Evolutionary conservation across 1,284 basidiomycete genomes (phyloP).

Genomic region (Microbotryum silenes-acaulis): DNA sequence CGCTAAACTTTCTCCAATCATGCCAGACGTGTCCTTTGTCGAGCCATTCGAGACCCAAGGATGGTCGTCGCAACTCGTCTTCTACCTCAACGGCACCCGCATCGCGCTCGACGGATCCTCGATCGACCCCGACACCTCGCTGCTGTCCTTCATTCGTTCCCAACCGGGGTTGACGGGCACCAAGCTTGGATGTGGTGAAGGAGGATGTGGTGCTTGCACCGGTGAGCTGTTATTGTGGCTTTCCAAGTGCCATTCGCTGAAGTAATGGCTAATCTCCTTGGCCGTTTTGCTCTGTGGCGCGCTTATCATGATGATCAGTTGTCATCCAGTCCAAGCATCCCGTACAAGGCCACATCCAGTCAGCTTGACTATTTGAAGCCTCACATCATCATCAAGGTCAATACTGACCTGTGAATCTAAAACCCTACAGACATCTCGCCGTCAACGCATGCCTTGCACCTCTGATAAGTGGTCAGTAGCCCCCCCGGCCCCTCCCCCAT

Average conservation of each 20-base stretch:
- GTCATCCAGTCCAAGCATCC: slow-evolving; percentile 22
- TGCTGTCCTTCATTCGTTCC: slow-evolving; percentile 40
- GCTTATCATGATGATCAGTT: slow-evolving; percentile 10
- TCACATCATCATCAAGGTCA: not conserved
- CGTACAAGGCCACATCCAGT: not conserved
- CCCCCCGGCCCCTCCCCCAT: too few species aligned
- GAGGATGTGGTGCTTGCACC: slow-evolving; percentile 42
- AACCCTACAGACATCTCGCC: slow-evolving; percentile 36
- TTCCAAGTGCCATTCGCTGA: too few species aligned
- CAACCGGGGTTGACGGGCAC: slow-evolving; percentile 40
- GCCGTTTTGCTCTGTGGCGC: slow-evolving; percentile 3
- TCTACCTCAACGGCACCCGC: slow-evolving; percentile 33
- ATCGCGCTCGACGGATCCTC: slow-evolving; percentile 30
- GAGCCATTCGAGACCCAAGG: slow-evolving; percentile 1
- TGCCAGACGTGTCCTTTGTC: not conserved
- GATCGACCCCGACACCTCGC: slow-evolving; percentile 35
- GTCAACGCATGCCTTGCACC: slow-evolving; percentile 43
- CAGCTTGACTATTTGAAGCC: too few species aligned
- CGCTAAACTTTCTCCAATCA: not conserved
- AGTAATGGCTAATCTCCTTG: not conserved
- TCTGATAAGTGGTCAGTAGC: slow-evolving; percentile 15
- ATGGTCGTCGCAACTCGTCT: slow-evolving; percentile 19
- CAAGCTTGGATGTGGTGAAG: slow-evolving; percentile 42
- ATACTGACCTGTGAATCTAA: not conserved
- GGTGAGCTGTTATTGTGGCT: slow-evolving; percentile 33